Evolutionary conservation across 441 rosid species (phyloP).

Genomic region (Pelargonium citronellum): DNA sequence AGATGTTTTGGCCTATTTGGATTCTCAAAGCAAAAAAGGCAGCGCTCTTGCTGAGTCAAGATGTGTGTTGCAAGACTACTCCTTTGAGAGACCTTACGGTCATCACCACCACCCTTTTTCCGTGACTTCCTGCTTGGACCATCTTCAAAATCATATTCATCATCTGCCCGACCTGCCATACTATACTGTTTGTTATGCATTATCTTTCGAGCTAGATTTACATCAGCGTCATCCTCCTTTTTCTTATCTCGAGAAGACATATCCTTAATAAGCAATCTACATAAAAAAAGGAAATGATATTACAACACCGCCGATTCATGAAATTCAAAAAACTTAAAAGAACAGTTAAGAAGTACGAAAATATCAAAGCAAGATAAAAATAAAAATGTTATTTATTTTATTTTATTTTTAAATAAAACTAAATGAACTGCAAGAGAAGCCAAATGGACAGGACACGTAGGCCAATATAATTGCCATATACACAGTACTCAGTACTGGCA

Average conservation of each 20-base stretch:
- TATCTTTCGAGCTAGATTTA: slow-evolving; percentile 61
- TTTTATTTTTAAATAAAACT: no score
- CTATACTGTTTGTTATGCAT: slow-evolving; percentile 60
- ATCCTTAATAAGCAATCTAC: slow-evolving; percentile 37
- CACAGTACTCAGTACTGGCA: background rate
- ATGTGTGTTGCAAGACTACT: slow-evolving; percentile 43
- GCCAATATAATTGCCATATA: background rate
- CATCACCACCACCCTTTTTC: slow-evolving; percentile 37
- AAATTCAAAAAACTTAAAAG: background rate
- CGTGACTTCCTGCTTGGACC: slow-evolving; percentile 51
- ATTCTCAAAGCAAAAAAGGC: slow-evolving; percentile 86
- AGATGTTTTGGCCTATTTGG: slow-evolving; percentile 76
- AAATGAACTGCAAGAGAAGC: background rate
- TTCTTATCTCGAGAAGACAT: slow-evolving; percentile 36
- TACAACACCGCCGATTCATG: background rate
- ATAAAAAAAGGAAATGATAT: background rate
- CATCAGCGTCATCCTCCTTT: slow-evolving; percentile 60
- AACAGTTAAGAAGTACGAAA: background rate
- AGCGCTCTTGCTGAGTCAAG: slow-evolving; percentile 84
- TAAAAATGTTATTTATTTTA: no score
- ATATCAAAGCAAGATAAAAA: background rate
- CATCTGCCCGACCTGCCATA: slow-evolving; percentile 66
- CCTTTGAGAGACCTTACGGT: slow-evolving; percentile 33
- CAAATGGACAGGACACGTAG: background rate
- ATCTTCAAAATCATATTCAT: slow-evolving; percentile 81